Evolutionary conservation across 768 basidiomycete genomes (phyloP).

Genomic region (Hypsizygus marmoreus): DNA sequence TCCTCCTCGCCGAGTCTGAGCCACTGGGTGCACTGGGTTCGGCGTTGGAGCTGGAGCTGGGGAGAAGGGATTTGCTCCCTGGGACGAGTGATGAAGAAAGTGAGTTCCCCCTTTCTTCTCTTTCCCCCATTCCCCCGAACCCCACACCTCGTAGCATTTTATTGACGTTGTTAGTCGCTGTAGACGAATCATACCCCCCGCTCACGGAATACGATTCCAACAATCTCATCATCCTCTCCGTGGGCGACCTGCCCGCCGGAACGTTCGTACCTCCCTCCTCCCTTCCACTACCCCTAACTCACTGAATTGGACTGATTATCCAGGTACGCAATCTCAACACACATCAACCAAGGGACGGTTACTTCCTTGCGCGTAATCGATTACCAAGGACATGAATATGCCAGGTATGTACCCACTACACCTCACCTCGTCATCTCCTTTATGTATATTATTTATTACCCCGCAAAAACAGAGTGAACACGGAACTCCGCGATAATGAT

Average conservation of each 20-base stretch:
- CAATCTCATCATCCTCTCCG: conserved; percentile 12
- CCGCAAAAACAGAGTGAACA: neutral
- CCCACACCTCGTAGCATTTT: no score
- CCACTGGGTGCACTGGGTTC: neutral
- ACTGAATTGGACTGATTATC: neutral
- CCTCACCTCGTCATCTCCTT: neutral
- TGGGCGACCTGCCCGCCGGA: conserved; percentile 15
- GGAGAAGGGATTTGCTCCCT: conserved; percentile 10
- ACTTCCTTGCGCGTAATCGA: conserved; percentile 12
- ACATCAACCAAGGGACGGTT: conserved; percentile 12
- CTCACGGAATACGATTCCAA: conserved; percentile 10
- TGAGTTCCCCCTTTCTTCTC: neutral
- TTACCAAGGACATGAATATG: conserved; percentile 11
- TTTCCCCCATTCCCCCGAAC: neutral
- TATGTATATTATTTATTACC: neutral
- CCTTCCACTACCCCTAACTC: no score
- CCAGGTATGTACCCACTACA: neutral
- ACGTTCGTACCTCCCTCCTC: conserved; percentile 6
- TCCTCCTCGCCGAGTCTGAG: neutral
- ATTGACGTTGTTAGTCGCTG: neutral
- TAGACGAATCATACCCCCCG: conserved; percentile 16
- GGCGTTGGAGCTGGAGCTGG: neutral
- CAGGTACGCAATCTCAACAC: conserved; percentile 15
- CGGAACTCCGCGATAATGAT: conserved; percentile 3
- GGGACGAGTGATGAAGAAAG: conserved; percentile 9